Evolutionary conservation across 2,329 filamentous ascomycete genomes (phyloP).

Genomic region (Colletotrichum sp.): DNA sequence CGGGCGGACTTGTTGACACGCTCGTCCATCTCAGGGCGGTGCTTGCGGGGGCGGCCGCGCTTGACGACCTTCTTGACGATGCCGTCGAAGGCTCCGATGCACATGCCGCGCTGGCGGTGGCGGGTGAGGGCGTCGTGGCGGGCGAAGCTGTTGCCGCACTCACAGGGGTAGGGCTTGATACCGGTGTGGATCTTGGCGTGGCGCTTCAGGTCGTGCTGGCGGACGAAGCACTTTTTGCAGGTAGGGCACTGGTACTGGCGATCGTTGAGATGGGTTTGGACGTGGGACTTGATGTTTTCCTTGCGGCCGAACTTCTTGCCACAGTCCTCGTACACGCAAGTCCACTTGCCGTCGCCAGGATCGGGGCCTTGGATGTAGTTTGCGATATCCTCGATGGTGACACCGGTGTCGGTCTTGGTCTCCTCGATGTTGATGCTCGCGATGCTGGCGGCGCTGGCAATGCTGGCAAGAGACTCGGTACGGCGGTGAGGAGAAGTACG

Average conservation of each 20-base stretch:
- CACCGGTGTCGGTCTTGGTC: constrained; percentile 77
- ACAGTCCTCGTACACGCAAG: constrained; percentile 79
- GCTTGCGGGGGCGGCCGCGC: constrained; percentile 69
- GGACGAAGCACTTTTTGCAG: constrained; percentile 94
- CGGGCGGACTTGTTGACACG: constrained; percentile 62
- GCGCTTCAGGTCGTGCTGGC: constrained; percentile 95
- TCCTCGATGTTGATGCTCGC: constrained; percentile 69
- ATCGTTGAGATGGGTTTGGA: constrained; percentile 97
- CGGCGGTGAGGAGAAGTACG: constrained; percentile 52
- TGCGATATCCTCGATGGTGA: constrained; percentile 84
- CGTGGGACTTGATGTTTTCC: constrained; percentile 98
- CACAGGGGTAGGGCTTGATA: constrained; percentile 93
- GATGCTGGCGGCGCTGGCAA: constrained; percentile 63
- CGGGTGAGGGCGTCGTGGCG: constrained; percentile 94
- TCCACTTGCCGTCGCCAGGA: constrained; percentile 77
- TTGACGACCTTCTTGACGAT: constrained; percentile 65
- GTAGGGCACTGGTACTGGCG: constrained; percentile 93
- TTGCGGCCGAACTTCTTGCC: constrained; percentile 93
- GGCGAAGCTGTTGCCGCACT: constrained; percentile 93
- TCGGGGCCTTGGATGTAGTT: constrained; percentile 77
- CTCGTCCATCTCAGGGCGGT: constrained; percentile 61
- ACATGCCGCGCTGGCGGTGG: constrained; percentile 95
- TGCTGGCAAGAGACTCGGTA: constrained; percentile 64
- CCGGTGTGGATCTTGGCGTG: constrained; percentile 98
- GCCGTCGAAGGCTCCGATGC: constrained; percentile 91